phyloP scores from a whole-genome alignment of 2,329 filamentous ascomycete species.

The Ilyonectria mors-panacis region DNA sequence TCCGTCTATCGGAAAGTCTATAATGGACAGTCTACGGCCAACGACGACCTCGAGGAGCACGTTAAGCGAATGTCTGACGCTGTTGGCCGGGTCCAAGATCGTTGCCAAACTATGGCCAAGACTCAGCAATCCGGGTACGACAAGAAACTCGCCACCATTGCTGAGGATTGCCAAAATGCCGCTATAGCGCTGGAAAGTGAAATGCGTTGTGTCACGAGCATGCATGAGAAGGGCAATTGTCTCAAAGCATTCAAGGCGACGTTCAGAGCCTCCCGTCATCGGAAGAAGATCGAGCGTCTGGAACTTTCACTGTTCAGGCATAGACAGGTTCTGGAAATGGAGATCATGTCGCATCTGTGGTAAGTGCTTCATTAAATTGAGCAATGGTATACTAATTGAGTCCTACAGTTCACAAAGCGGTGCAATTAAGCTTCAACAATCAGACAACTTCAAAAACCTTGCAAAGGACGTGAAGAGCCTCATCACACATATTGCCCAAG shows the following conservation, averaged over 20 bases:
- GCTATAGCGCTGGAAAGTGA: slow-evolving; percentile 9
- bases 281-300: slow-evolving; percentile 21
- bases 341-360: slow-evolving; percentile 16
- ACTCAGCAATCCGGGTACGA: not conserved
- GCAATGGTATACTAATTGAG: not conserved
- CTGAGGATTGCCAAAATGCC: not conserved
- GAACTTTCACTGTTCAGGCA: not conserved
- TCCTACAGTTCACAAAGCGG: not conserved
- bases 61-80: not conserved
- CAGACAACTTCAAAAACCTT: not conserved
- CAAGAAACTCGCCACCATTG: slow-evolving; percentile 12
- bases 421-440: slow-evolving; percentile 2
- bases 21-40: not conserved
- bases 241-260: not conserved
- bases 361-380: not conserved
- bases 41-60: slow-evolving; percentile 22
- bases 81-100: not conserved
- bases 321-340: slow-evolving; percentile 17
- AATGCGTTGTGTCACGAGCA: not conserved
- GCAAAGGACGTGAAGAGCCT: not conserved
- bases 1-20: slow-evolving; percentile 21
- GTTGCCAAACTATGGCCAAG: slow-evolving; percentile 1
- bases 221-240: not conserved
- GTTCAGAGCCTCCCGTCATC: not conserved
- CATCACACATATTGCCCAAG: not conserved